These are phyloP conservation scores for Aaosphaeria pasadenensis DNA, from an alignment of 2,329 filamentous ascomycete genomes.

Conservation along the genomic window DNA sequence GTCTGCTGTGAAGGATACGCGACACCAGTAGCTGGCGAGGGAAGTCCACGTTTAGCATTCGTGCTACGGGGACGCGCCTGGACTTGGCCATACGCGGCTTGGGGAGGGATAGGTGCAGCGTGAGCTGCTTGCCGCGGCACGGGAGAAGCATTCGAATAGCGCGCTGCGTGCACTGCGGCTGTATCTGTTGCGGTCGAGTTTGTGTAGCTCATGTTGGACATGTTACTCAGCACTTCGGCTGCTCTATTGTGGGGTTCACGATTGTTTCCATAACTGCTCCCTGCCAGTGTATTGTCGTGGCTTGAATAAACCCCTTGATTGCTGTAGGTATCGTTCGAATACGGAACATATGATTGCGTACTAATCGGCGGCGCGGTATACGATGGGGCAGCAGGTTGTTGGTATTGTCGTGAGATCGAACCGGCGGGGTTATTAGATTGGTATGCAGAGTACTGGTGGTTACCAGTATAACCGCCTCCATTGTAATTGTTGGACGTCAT, in stretches of 20 bases:
- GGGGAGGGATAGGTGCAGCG: constrained; percentile 1
- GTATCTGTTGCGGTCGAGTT: constrained; percentile 16
- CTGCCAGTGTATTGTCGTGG: constrained; percentile 11
- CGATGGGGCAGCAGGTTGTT: constrained; percentile 14
- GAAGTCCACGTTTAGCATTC: constrained; percentile 21
- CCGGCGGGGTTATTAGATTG: constrained; percentile 24
- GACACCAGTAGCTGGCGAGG: constrained; percentile 21
- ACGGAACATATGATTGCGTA: constrained; percentile 24
- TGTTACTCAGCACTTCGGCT: constrained; percentile 30
- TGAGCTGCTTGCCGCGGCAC: constrained; percentile 11
- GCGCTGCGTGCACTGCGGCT: constrained; percentile 12
- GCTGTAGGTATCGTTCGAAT: constrained; percentile 18
- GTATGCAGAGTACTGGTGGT: constrained; percentile 27
- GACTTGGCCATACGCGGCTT: constrained; percentile 16
- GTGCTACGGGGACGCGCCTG: constrained; percentile 24
- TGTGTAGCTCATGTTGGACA: constrained; percentile 29
- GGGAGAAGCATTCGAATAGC: constrained; percentile 17
- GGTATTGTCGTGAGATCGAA: constrained; percentile 17
- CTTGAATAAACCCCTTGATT: constrained; percentile 3
- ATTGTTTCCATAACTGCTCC: constrained; percentile 20
- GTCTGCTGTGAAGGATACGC: constrained; percentile 23
- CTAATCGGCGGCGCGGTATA: constrained; percentile 13
- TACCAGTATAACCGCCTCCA: constrained; percentile 20
- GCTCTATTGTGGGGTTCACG: constrained; percentile 26
- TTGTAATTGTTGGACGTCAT: constrained; percentile 29